Conservation (phyloP, 2,329 filamentous ascomycete species). For the Diplodia scrobiculata region DNA sequence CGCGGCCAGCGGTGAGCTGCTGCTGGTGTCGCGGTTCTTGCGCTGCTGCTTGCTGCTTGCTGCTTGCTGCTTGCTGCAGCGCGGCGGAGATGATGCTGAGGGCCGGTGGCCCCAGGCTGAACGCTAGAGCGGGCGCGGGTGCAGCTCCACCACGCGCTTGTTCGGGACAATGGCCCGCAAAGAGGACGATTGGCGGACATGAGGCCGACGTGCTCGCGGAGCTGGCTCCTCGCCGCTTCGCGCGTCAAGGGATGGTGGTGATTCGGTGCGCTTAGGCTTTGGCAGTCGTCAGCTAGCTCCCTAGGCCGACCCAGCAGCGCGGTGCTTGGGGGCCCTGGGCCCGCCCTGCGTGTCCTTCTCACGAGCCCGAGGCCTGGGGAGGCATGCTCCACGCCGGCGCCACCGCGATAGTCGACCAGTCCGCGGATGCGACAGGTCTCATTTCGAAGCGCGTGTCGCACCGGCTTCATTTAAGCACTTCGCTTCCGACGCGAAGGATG, state of each 20-base stretch:
- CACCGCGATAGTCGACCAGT: not conserved
- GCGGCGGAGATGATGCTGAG: slow-evolving; percentile 13
- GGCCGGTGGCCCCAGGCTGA: not conserved
- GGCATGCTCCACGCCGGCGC: not conserved
- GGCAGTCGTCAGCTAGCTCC: not conserved
- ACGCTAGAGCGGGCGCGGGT: slow-evolving; percentile 1
- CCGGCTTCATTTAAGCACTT: slow-evolving; percentile 24
- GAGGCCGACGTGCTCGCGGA: not conserved
- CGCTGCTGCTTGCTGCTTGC: not conserved
- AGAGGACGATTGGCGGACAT: slow-evolving; percentile 3
- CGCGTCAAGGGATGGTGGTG: slow-evolving; percentile 13
- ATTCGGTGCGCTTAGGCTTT: slow-evolving; percentile 1
- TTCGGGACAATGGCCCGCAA: slow-evolving; percentile 15
- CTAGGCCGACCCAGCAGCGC: slow-evolving; percentile 6
- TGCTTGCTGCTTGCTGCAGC: not conserved
- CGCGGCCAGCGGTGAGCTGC: not conserved
- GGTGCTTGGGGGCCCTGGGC: slow-evolving; percentile 2
- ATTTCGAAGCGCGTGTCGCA: slow-evolving; percentile 10
- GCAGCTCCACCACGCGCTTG: slow-evolving; percentile 16
- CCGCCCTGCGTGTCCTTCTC: not conserved
- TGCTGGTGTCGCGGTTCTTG: not conserved
- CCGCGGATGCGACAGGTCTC: slow-evolving; percentile 16
- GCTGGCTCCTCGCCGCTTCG: slow-evolving; percentile 10
- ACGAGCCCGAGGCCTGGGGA: not conserved
- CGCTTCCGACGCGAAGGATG: slow-evolving; percentile 21